Conservation (phyloP, 1,284 basidiomycete species). For the Gymnopus androsaceus region DNA sequence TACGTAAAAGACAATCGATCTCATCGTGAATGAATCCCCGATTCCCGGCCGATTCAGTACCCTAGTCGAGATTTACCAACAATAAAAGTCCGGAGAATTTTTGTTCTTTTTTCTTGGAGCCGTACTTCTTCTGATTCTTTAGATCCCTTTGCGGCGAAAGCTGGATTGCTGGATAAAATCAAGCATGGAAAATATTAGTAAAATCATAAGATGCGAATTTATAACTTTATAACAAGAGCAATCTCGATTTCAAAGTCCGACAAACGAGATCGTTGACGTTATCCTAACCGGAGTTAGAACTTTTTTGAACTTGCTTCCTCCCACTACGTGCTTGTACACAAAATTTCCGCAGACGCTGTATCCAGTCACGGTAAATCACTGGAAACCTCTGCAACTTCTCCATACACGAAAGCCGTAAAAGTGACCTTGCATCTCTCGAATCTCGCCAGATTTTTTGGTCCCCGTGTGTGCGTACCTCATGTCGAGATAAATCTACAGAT, state of each 20-base stretch:
- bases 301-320: slow-evolving; percentile 10
- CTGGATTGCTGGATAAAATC: too few relatives aligned
- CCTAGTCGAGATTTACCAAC: background rate
- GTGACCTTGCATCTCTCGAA: slow-evolving; percentile 15
- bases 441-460: slow-evolving; percentile 7
- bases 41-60: slow-evolving; percentile 14
- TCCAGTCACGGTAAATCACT: background rate
- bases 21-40: slow-evolving; percentile 27
- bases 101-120: background rate
- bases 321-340: slow-evolving; percentile 12
- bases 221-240: too few relatives aligned
- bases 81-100: background rate
- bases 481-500: slow-evolving; percentile 14
- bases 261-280: slow-evolving; percentile 19
- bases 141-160: too few relatives aligned
- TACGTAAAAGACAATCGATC: slow-evolving; percentile 26
- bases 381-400: too few relatives aligned
- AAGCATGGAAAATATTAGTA: slow-evolving; percentile 21
- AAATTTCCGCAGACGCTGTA: background rate
- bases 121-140: background rate
- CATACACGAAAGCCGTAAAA: too few relatives aligned
- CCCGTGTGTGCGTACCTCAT: slow-evolving; percentile 3
- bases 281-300: slow-evolving; percentile 5
- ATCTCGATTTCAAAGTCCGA: slow-evolving; percentile 21
- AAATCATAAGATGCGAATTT: slow-evolving; percentile 1